phyloP scores from a whole-genome alignment of 805 yeast species.

The Ogataea allantospora region DNA sequence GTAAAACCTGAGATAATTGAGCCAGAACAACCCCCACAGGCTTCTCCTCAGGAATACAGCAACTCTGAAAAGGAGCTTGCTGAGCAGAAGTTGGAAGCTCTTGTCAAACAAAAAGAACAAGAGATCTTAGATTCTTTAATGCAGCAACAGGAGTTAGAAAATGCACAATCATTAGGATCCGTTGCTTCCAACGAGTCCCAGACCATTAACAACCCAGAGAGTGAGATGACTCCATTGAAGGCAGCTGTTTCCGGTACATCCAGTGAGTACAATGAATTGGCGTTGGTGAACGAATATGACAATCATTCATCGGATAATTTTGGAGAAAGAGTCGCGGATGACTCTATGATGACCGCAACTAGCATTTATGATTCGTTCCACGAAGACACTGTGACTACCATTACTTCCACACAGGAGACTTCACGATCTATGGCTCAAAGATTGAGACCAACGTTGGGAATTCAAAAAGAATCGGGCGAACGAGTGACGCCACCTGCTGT shows the following conservation, averaged over 20 bases:
- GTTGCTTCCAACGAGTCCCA: slow-evolving; percentile 22
- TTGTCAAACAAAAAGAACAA: slow-evolving; percentile 27
- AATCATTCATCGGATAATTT: slow-evolving; percentile 7
- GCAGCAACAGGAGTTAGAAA: slow-evolving; percentile 22
- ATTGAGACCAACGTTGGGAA: slow-evolving; percentile 39
- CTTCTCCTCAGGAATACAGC: slow-evolving; percentile 20
- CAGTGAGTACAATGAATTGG: slow-evolving; percentile 15
- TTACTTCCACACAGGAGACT: slow-evolving; percentile 9
- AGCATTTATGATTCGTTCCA: slow-evolving; percentile 10
- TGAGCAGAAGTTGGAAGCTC: slow-evolving; percentile 27
- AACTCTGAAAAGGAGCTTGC: slow-evolving; percentile 29
- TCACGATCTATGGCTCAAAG: slow-evolving; percentile 45
- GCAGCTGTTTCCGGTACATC: slow-evolving; percentile 4
- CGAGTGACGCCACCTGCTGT: slow-evolving; percentile 3
- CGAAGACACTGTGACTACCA: slow-evolving; percentile 8
- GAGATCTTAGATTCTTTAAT: slow-evolving; percentile 27
- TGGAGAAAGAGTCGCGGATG: slow-evolving; percentile 3
- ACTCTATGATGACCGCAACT: slow-evolving; percentile 13
- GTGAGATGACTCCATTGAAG: not conserved
- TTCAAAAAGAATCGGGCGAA: slow-evolving; percentile 11
- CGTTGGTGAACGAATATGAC: slow-evolving; percentile 14
- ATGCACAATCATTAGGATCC: slow-evolving; percentile 4
- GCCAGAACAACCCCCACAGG: slow-evolving; percentile 10
- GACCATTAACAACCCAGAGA: slow-evolving; percentile 5
- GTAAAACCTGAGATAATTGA: slow-evolving; percentile 10